Evolutionary conservation across 371 early-diverging fungal species (phyloP).

Genomic region (Choanephora cucurbitarum): DNA sequence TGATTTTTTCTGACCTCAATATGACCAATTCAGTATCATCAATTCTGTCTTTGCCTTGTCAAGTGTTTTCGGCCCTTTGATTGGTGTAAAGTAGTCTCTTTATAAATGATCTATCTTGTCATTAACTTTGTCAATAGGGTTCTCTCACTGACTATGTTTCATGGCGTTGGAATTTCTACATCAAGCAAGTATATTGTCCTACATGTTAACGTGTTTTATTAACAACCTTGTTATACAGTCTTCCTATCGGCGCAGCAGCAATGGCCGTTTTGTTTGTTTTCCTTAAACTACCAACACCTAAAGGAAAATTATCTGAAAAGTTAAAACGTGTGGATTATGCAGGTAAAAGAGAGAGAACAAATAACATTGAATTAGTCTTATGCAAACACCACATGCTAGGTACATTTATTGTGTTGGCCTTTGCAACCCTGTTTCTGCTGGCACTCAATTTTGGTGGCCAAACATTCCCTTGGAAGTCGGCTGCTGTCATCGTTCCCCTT

Average conservation of each 20-base stretch:
- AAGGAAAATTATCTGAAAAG: conserved; percentile 36
- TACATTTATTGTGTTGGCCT: conserved; percentile 41
- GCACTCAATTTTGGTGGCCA: conserved; percentile 56
- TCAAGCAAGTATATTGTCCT: conserved; percentile 32
- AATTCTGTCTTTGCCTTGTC: conserved; percentile 52
- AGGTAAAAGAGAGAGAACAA: conserved; percentile 15
- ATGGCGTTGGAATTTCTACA: conserved; percentile 46
- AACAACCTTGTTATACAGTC: conserved; percentile 22
- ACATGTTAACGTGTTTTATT: neutral
- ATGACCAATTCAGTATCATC: conserved; percentile 26
- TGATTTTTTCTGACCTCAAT: neutral
- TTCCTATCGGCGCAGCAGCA: conserved; percentile 50
- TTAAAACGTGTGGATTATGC: conserved; percentile 45
- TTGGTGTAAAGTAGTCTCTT: conserved; percentile 34
- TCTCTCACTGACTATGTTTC: conserved; percentile 36
- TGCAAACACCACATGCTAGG: conserved; percentile 14
- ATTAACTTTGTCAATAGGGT: conserved; percentile 24
- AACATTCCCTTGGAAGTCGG: conserved; percentile 62
- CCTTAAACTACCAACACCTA: conserved; percentile 30
- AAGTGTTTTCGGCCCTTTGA: conserved; percentile 47
- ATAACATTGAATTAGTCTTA: neutral
- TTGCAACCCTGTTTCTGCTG: conserved; percentile 43
- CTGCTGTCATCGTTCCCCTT: conserved; percentile 62
- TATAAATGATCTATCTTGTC: neutral
- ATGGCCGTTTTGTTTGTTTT: conserved; percentile 34